These are phyloP conservation scores for Colletotrichum sp. DNA, from an alignment of 2,329 filamentous ascomycete genomes.

Conservation along the genomic window DNA sequence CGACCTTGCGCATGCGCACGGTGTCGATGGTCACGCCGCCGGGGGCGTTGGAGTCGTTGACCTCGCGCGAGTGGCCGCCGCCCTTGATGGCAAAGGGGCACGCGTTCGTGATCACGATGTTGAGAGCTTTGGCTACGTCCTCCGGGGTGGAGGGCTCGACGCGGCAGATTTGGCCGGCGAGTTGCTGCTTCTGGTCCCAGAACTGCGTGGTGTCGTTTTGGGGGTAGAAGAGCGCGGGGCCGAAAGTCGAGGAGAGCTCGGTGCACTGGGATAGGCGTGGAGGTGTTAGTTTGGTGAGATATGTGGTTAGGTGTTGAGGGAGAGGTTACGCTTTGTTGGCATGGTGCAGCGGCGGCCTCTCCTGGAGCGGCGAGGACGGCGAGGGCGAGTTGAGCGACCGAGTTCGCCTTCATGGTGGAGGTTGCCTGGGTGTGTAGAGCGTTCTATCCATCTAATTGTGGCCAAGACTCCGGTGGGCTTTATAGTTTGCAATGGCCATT, in stretches of 20 bases:
- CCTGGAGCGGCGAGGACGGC: not conserved
- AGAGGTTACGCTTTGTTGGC: not conserved
- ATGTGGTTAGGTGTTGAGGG: rapidly evolving
- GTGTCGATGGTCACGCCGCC: not conserved
- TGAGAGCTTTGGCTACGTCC: rapidly evolving
- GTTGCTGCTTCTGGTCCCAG: not conserved
- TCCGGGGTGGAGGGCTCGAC: not conserved
- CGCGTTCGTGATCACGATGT: not conserved
- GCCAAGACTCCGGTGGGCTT: rapidly evolving
- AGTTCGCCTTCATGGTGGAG: not conserved
- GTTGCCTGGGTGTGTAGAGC: not conserved
- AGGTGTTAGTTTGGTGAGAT: not conserved
- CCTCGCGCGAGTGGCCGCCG: not conserved
- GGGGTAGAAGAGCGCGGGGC: not conserved
- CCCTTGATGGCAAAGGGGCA: not conserved
- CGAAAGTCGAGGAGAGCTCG: not conserved
- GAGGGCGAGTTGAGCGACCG: not conserved
- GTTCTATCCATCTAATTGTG: not conserved
- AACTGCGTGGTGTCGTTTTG: not conserved
- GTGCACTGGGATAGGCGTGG: not conserved
- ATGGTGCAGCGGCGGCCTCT: not conserved
- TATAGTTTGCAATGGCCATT: not conserved
- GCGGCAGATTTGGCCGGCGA: not conserved
- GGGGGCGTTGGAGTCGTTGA: not conserved
- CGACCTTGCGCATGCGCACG: not conserved